Evolutionary conservation across 2,329 filamentous ascomycete genomes (phyloP), one percentile per base, ranked within the genome.

Genomic region (Ophiocordyceps camponoti-leonardi): DNA sequence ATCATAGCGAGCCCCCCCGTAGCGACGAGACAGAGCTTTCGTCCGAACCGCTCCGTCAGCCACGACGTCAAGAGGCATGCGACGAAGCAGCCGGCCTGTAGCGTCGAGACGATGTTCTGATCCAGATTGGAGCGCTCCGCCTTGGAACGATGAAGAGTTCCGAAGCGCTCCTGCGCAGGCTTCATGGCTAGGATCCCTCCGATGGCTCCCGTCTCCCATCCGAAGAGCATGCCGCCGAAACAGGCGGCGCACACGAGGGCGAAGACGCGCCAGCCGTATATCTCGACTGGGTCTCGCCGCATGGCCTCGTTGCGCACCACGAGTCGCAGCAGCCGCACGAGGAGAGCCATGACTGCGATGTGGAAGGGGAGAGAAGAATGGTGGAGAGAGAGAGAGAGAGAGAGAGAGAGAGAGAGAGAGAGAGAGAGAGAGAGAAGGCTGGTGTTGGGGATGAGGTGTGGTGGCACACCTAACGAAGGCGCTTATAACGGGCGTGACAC

Each of bases 271-370:
- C 79, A 83, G 55, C 78, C 77, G 61, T 83, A 83, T 48, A 83
- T 77, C 57, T 81, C 73, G 19, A 70, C 67, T 18, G 80, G 80
- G 49, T 84, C 80, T 33, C 65, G 61, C 55, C 72, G 77, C 74
- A 85, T 83, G 41, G 81, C 75, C 58, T 85, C 78, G 66, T 84
- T 84, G 61, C 73, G 73, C 53, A 82, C 71, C 55, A 81, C 66
- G 53, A 62, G 64, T 52, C 67, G 67, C 46, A 81, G 67, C 51
- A 79, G 57, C 45, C 54, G 60, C 41, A 57, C 58, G 18, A 56
- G 51, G 46, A 67, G 61, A 48, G 62, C 64, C 59, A 72, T 71
- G 45, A 18, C 33, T 35, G 33, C 33, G 6, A 8, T 28, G 26
- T 6, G 26, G 26, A 11, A 28, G 26, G 26, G 10, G 26, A 28